phyloP scores from a whole-genome alignment of 2,329 filamentous ascomycete species.

The Sporothrix schenckii region DNA sequence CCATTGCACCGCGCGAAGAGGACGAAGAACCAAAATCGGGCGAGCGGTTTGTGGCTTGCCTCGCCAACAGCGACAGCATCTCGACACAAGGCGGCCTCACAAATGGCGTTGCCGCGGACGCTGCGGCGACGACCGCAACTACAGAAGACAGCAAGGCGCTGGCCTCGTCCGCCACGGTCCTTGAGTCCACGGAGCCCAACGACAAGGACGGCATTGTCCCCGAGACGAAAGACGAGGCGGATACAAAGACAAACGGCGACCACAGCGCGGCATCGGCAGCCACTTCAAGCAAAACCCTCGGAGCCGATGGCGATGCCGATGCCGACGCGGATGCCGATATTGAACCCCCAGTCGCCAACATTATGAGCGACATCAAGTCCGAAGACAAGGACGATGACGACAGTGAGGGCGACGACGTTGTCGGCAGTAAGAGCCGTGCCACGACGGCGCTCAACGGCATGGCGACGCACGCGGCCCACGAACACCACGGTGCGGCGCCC shows the following conservation, averaged over 20 bases:
- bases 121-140: background rate
- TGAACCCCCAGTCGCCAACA: background rate
- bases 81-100: constrained; percentile 14
- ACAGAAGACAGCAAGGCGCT: constrained; percentile 32
- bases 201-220: constrained; percentile 30
- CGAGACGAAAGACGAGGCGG: background rate
- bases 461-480: background rate
- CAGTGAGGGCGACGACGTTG: background rate
- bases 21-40: constrained; percentile 54
- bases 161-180: constrained; percentile 31
- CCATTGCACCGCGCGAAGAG: constrained; percentile 84
- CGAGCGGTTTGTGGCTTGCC: constrained; percentile 41
- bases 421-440: no score
- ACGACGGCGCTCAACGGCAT: background rate
- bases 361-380: constrained; percentile 19
- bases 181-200: constrained; percentile 37
- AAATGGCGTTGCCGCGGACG: background rate
- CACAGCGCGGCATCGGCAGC: background rate
- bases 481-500: background rate
- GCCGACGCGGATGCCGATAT: background rate
- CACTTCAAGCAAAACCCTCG: background rate
- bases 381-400: background rate
- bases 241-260: constrained; percentile 21
- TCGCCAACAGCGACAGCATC: constrained; percentile 32
- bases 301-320: background rate